Conservation (phyloP, 2,329 filamentous ascomycete species). For the Neodidymelliopsis sp. region DNA sequence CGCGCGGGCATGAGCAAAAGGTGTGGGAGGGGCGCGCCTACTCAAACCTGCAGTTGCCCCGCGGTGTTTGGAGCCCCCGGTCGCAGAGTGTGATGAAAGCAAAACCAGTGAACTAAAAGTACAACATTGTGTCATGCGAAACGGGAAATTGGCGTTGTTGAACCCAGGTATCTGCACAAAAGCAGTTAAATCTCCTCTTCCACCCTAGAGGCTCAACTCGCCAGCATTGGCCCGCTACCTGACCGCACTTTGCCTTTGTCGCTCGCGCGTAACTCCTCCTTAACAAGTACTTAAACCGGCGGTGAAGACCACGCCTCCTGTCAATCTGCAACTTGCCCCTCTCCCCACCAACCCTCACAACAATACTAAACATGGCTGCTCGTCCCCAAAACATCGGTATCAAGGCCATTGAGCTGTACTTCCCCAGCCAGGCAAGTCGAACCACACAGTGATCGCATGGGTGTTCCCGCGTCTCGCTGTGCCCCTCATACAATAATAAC, state of each 20-base stretch:
- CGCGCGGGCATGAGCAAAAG: neutral
- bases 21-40: neutral
- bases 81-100: neutral
- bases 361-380: constrained; percentile 50
- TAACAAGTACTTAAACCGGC: constrained; percentile 46
- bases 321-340: constrained; percentile 24
- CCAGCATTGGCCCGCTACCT: constrained; percentile 46
- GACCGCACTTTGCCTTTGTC: constrained; percentile 48
- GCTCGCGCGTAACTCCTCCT: constrained; percentile 30
- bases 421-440: constrained; percentile 58
- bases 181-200: constrained; percentile 33
- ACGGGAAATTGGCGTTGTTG: constrained; percentile 38
- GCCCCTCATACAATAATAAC: constrained; percentile 24
- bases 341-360: constrained; percentile 23
- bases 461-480: constrained; percentile 14
- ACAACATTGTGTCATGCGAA: constrained; percentile 12
- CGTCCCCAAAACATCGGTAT: constrained; percentile 61
- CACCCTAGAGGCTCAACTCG: constrained; percentile 21
- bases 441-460: constrained; percentile 2
- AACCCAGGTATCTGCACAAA: constrained; percentile 33
- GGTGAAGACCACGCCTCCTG: constrained; percentile 39
- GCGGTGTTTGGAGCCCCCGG: constrained; percentile 1
- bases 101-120: constrained; percentile 18
- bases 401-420: constrained; percentile 64
- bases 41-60: constrained; percentile 4